Percentiles rank a stretch among this genome's conserved stretches.
Evolutionary conservation across 495 filamentous ascomycete genomes (phyloP).

Genomic region (Aspergillus carlsbadensis): DNA sequence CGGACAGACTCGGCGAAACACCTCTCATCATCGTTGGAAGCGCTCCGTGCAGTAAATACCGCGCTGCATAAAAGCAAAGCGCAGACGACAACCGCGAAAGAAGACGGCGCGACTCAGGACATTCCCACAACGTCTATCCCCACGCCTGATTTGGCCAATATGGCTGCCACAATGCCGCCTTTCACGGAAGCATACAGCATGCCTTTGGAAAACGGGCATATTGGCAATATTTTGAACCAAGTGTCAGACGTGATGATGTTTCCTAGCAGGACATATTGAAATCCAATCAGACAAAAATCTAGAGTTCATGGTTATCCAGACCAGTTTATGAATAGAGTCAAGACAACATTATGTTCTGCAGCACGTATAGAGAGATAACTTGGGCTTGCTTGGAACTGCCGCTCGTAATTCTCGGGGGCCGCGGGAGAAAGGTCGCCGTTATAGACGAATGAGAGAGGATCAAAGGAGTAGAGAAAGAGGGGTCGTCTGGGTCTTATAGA

Average conservation of each 20-base stretch:
- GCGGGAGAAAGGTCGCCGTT: no score
- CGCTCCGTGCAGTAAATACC: slow-evolving; percentile 39
- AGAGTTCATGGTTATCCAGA: background rate
- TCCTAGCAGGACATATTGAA: slow-evolving; percentile 32
- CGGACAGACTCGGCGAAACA: slow-evolving; percentile 43
- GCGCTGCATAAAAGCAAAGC: slow-evolving; percentile 31
- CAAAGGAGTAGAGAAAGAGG: background rate
- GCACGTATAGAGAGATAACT: no score
- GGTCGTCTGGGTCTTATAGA: slow-evolving; percentile 3
- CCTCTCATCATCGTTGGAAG: slow-evolving; percentile 39
- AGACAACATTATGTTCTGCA: no score
- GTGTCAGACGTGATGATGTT: slow-evolving; percentile 47
- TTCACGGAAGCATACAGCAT: slow-evolving; percentile 14
- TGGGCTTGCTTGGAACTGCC: no score
- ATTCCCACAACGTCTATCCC: slow-evolving; percentile 23
- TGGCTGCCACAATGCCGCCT: slow-evolving; percentile 14
- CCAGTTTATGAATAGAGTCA: no score
- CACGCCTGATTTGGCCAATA: slow-evolving; percentile 26
- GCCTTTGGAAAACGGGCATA: slow-evolving; percentile 13
- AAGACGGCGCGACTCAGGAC: background rate
- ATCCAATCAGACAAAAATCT: slow-evolving; percentile 8
- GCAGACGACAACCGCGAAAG: slow-evolving; percentile 1
- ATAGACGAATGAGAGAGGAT: background rate
- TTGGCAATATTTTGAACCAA: slow-evolving; percentile 25
- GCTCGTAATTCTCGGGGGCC: no score